Base-by-base conservation (phyloP, 345 rosid genomes). In the Erysimum cheiranthoides region DNA sequence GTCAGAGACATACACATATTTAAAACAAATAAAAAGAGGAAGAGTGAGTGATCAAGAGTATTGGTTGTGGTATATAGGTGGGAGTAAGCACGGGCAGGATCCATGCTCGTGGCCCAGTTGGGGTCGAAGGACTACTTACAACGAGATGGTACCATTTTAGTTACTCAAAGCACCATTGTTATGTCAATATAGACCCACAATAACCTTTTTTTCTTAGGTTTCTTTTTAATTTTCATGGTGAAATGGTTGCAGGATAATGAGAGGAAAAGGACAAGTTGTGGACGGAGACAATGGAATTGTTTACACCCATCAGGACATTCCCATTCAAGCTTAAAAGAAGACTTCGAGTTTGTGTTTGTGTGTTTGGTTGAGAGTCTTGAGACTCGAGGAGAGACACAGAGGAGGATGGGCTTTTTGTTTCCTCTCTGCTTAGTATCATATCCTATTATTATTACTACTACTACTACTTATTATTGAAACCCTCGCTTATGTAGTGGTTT, bases 81-180 rank as follows among this genome's bases (percentile, higher is more conserved):
- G 99, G 99, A 70, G 91, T 91, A 81, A 93, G 99, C 79, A 93
- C 98, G 11, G 86, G 98, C 75, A 85, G 97, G 80, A 96, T 96
- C 66, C 99, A 96, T 78, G 99, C 99, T 11, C 97, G 99, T 6
- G 99, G 99, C 68, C 98, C 99, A 47, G 99, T 96, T 1, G 99
- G 98, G 43, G 98, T 96, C 8, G 99, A 91, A 82, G 99, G 99
- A 68, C 60, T 96, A 80, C 77, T 96, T 60, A 96, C 99, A 14
- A 96, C 98, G 56, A 81, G 90, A 93, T 96, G 99, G 99, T 96
- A 86, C 51, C 77, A 4, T 50, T 42, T 68, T 38, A 4, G 31
- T 39, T 32, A 5, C 39, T 10, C 46, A 9, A 64, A 43, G n/a
- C 30, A 21, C 56, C 11, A 21, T 5, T 42, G n/a, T 54, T 43